Percentiles rank a stretch among this genome's conserved stretches.
Evolutionary conservation across 805 yeast genomes (phyloP).

Genomic region (Debaryomyces castellii): DNA sequence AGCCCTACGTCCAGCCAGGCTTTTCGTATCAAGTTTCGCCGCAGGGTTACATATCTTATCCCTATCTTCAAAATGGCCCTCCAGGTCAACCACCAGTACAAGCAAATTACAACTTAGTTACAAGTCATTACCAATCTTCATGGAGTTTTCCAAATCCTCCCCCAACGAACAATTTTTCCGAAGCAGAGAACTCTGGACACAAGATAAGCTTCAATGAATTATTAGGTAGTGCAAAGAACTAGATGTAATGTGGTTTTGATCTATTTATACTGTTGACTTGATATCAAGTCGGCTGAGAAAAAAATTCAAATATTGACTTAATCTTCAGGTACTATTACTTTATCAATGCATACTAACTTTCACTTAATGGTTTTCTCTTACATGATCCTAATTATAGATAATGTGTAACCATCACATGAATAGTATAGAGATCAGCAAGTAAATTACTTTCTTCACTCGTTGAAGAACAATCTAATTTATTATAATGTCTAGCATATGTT

Average conservation of each 20-base stretch:
- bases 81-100: conserved; percentile 9
- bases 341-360: not conserved
- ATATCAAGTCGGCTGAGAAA: not conserved
- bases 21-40: conserved; percentile 30
- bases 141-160: conserved; percentile 5
- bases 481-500: not conserved
- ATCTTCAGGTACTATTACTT: not conserved
- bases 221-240: conserved; percentile 26
- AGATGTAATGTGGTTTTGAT: conserved; percentile 3
- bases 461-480: not conserved
- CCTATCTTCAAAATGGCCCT: conserved; percentile 17
- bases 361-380: not conserved
- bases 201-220: conserved; percentile 42
- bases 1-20: conserved; percentile 26
- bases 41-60: conserved; percentile 33
- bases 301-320: not conserved
- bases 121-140: conserved; percentile 8
- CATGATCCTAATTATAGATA: not conserved
- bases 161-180: conserved; percentile 1
- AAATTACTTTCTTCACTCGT: not conserved
- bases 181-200: conserved; percentile 24
- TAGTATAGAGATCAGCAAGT: not conserved
- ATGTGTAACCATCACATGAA: not conserved
- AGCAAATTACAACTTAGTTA: not conserved
- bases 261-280: conserved; percentile 1